Evolutionary conservation across 129 eudicot species (phyloP), one percentile per base, ranked within the genome.

Genomic region (Escallonia rubra): DNA sequence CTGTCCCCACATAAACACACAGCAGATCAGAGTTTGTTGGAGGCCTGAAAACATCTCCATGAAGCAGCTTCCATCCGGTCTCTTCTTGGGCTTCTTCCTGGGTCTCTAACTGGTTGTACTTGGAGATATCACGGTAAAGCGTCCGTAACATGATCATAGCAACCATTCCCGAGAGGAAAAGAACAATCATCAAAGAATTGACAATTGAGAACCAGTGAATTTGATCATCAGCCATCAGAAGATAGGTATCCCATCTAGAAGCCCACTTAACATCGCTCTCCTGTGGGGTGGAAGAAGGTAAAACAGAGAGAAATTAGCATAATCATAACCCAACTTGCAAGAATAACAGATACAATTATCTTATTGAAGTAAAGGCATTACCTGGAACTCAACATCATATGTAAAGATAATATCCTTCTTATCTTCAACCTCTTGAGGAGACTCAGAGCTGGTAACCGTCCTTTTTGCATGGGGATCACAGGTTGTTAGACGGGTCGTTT

Each of bases 71-170:
- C 88, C 88, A 83, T 48, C 88, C 87, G 2, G 87, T 82, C 57
- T 82, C 87, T 68, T 82, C 86, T 54, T 81, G 87, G 46, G 87
- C 87, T 62, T 82, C 87, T 72, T 82, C 87, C 63, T 74, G 83
- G 38, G 84, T 82, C 65, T 82, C 87, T 15, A 82, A 59, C 43
- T 82, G 81, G 76, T 82, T 82, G 75, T 82, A 82, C 47, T 73
- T 82, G 58, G 89, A 79, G 48, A 83, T 83, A 63, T 83, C 89
- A 58, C 85, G 85, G 69, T 83, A 83, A 5, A 83, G 79, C 14
- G 89, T 83, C 42, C 85, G 85, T 16, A 83, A 51, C 89, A 83
- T 83, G 73, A 83, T 83, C 89, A 83, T 83, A 3, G 89, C 89
- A 34, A 83, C 85, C 85, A 83, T 83, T 43, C 89, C 89, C 54